Evolutionary conservation across 2,329 filamentous ascomycete genomes (phyloP).

Genomic region (Mycosphaerella sp.): DNA sequence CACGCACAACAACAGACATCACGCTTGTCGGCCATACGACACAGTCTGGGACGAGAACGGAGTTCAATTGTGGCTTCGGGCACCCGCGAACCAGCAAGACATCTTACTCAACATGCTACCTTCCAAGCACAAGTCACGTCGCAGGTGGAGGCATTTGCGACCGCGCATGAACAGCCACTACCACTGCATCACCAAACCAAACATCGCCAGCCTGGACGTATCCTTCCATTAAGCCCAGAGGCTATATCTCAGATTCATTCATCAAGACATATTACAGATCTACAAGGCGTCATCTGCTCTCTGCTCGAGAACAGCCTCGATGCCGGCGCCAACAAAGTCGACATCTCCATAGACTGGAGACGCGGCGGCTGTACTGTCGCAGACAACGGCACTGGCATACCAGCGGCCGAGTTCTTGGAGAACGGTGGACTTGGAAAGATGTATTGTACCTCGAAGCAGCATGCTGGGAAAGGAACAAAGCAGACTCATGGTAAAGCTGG

Average conservation of each 20-base stretch:
- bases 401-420: constrained; percentile 63
- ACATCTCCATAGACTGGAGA: constrained; percentile 65
- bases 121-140: constrained; percentile 5
- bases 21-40: no score
- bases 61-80: constrained; percentile 13
- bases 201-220: constrained; percentile 13
- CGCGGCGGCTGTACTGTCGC: constrained; percentile 73
- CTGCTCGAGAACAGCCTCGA: constrained; percentile 82
- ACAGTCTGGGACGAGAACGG: neutral
- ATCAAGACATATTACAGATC: constrained; percentile 68
- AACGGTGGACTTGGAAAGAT: constrained; percentile 63
- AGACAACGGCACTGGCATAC: constrained; percentile 78
- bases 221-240: constrained; percentile 26
- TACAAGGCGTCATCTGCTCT: constrained; percentile 65
- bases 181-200: neutral
- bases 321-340: constrained; percentile 62
- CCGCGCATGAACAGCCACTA: constrained; percentile 4
- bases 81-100: neutral
- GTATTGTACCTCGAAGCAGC: constrained; percentile 67
- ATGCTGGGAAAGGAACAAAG: constrained; percentile 29
- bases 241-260: constrained; percentile 66
- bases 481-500: constrained; percentile 61
- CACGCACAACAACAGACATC: neutral
- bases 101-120: constrained; percentile 14
- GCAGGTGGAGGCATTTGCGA: constrained; percentile 14